Evolutionary conservation across 805 yeast genomes (phyloP).

Genomic region (Brettanomyces custersianus): DNA sequence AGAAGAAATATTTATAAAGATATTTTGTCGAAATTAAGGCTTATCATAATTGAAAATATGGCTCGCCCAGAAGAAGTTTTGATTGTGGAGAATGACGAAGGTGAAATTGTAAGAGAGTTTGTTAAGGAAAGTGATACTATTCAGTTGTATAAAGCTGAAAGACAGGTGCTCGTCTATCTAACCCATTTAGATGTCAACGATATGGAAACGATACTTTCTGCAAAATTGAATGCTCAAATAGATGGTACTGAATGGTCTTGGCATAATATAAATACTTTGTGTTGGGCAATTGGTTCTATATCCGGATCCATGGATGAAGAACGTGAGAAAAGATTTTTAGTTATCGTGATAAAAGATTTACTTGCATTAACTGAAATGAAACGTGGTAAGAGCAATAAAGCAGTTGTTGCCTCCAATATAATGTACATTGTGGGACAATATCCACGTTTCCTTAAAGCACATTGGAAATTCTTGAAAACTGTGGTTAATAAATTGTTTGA

Average conservation of each 20-base stretch:
- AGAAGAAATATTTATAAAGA: slow-evolving; percentile 80
- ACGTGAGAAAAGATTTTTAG: slow-evolving; percentile 90
- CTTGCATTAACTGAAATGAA: slow-evolving; percentile 90
- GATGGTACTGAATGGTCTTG: slow-evolving; percentile 99
- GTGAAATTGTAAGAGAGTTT: slow-evolving; percentile 95
- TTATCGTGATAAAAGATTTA: slow-evolving; percentile 85
- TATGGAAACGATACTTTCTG: slow-evolving; percentile 89
- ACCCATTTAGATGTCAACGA: slow-evolving; percentile 93
- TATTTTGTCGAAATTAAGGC: slow-evolving; percentile 72
- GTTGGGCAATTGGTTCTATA: slow-evolving; percentile 99
- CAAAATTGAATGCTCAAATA: slow-evolving; percentile 82
- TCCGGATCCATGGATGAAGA: slow-evolving; percentile 99
- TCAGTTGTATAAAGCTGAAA: slow-evolving; percentile 87
- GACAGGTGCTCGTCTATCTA: slow-evolving; percentile 89
- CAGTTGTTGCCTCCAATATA: slow-evolving; percentile 98
- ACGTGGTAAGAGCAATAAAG: slow-evolving; percentile 96
- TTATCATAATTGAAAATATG: slow-evolving; percentile 95
- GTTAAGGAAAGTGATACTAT: slow-evolving; percentile 96
- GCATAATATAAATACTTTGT: slow-evolving; percentile 92
- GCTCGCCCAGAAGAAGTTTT: slow-evolving; percentile 97
- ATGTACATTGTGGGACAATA: slow-evolving; percentile 99
- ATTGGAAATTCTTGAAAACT: slow-evolving; percentile 94
- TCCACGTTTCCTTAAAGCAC: slow-evolving; percentile 94
- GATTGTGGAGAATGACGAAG: slow-evolving; percentile 96
- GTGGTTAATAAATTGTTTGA: slow-evolving; percentile 93